These are phyloP conservation scores for Candida cerambycidarum DNA, from an alignment of 805 yeast genomes.

Conservation along the genomic window DNA sequence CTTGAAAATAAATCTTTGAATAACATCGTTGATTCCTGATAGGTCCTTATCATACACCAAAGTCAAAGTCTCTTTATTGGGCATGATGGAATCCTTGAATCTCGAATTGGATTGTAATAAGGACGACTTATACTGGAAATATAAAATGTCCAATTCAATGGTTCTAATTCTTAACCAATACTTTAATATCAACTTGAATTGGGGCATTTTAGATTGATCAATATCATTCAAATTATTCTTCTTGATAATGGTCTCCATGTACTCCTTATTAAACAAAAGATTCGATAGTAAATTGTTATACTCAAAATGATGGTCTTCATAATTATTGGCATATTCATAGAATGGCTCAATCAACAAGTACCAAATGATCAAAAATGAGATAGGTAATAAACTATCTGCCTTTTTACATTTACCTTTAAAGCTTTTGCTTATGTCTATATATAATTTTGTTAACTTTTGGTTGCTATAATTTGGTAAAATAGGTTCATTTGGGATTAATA, in stretches of 20 bases:
- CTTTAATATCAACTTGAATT: conserved; percentile 16
- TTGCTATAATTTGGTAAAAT: conserved; percentile 7
- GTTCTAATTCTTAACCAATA: conserved; percentile 30
- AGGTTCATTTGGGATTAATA: conserved; percentile 9
- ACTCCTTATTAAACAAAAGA: conserved; percentile 14
- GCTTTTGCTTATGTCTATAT: conserved; percentile 18
- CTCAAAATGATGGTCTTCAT: conserved; percentile 27
- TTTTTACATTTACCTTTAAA: conserved; percentile 17
- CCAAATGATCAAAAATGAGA: conserved; percentile 25
- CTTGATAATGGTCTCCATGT: conserved; percentile 13
- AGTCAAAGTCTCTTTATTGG: conserved; percentile 20
- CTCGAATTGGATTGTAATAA: conserved; percentile 22
- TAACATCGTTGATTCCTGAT: conserved; percentile 6
- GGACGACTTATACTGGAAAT: conserved; percentile 28
- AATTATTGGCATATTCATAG: conserved; percentile 18
- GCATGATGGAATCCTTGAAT: conserved; percentile 25
- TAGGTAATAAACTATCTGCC: conserved; percentile 23
- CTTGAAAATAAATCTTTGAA: conserved; percentile 5
- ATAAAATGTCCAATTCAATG: conserved; percentile 26
- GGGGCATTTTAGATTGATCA: conserved; percentile 1
- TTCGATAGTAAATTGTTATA: conserved; percentile 24
- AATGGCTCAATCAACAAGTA: conserved; percentile 23
- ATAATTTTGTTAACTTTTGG: conserved; percentile 17
- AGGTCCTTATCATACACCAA: conserved; percentile 18
- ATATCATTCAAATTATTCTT: conserved; percentile 6